Percentiles rank a stretch among this genome's conserved stretches.
phyloP scores from a whole-genome alignment of 2,329 filamentous ascomycete species.

The Alternaria ventricosa region DNA sequence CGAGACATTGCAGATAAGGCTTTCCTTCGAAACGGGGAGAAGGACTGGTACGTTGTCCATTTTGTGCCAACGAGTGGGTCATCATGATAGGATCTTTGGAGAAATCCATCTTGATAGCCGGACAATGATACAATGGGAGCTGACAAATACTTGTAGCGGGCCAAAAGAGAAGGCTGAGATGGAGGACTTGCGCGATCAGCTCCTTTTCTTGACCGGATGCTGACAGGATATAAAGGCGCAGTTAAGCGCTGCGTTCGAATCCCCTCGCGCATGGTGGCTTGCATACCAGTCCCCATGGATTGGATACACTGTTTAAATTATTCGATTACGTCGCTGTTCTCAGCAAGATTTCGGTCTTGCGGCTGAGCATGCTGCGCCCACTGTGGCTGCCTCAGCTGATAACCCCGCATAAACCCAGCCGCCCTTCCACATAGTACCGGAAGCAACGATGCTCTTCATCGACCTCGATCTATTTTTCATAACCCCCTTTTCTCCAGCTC shows the following conservation, averaged over 20 bases:
- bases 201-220: background rate
- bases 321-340: background rate
- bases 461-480: background rate
- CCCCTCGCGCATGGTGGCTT: background rate
- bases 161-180: background rate
- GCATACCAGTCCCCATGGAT: background rate
- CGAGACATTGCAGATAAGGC: slow-evolving; percentile 1
- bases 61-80: background rate
- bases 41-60: too few relatives aligned
- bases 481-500: background rate
- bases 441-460: background rate
- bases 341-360: background rate
- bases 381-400: background rate
- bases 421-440: background rate
- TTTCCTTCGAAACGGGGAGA: background rate
- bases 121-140: background rate
- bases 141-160: background rate
- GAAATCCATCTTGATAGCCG: background rate
- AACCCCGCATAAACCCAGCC: background rate
- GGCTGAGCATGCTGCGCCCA: background rate
- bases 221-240: background rate
- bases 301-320: background rate
- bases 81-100: background rate
- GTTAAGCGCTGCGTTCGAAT: background rate
- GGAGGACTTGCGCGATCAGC: background rate